Percentiles rank a stretch among this genome's conserved stretches.
These are phyloP conservation scores for Nitzschia sp. DNA, from an alignment of 108 stramenopile species.

Conservation along the genomic window DNA sequence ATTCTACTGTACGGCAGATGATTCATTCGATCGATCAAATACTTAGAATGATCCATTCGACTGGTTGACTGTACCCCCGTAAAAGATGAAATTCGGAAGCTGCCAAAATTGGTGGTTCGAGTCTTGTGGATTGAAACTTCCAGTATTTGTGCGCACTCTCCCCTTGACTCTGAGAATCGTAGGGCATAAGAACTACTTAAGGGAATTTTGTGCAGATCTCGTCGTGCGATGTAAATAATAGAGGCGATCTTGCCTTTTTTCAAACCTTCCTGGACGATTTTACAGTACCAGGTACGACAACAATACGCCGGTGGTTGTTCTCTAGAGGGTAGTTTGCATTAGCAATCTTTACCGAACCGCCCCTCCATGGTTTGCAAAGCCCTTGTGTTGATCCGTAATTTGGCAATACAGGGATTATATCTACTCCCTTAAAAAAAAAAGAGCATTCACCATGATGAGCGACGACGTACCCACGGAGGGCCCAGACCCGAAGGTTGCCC, in stretches of 20 bases:
- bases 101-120: neutral
- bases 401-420: too few relatives aligned
- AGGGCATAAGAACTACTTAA: neutral
- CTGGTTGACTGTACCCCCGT: too few relatives aligned
- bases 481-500: conserved; percentile 10
- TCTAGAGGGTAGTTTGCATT: too few relatives aligned
- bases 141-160: neutral
- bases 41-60: too few relatives aligned
- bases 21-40: too few relatives aligned
- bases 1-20: too few relatives aligned
- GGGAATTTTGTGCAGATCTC: neutral
- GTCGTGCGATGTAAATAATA: neutral
- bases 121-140: neutral
- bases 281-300: too few relatives aligned
- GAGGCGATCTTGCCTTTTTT: neutral
- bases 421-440: too few relatives aligned
- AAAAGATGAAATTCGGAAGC: neutral
- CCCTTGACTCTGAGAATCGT: neutral
- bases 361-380: too few relatives aligned
- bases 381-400: too few relatives aligned
- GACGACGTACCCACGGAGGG: conserved; percentile 5
- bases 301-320: too few relatives aligned
- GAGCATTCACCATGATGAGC: conserved; percentile 13
- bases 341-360: too few relatives aligned
- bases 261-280: neutral